Percentiles rank a stretch among this genome's conserved stretches.
Evolutionary conservation across 164 flowering plant genomes (phyloP).

Genomic region (Akebia trifoliata): DNA sequence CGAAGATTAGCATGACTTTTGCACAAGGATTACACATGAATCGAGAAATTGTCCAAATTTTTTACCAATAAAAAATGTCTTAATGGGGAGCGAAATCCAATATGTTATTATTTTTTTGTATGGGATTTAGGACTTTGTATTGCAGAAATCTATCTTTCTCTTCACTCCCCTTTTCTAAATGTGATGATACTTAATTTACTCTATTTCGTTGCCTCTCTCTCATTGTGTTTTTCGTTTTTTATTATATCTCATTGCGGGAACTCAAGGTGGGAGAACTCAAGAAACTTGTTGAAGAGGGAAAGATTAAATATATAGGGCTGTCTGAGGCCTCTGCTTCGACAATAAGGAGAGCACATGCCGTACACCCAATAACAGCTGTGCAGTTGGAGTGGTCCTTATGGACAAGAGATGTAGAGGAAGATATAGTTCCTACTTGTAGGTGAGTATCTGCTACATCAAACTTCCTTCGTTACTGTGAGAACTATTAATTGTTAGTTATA

Average conservation of each 20-base stretch:
- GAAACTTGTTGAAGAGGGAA: constrained; percentile 26
- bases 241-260: too few relatives aligned
- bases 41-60: too few relatives aligned
- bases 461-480: not conserved
- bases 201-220: not conserved
- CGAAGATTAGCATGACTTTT: too few relatives aligned
- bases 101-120: not conserved
- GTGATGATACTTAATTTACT: not conserved
- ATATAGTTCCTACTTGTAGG: constrained; percentile 28
- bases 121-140: too few relatives aligned
- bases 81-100: too few relatives aligned
- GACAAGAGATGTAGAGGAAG: constrained; percentile 23
- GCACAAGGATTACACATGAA: too few relatives aligned
- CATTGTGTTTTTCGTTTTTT: constrained; percentile 7
- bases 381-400: constrained; percentile 25
- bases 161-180: not conserved
- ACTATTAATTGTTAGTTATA: not conserved
- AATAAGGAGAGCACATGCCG: constrained; percentile 28
- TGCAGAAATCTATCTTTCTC: not conserved
- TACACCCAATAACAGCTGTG: constrained; percentile 26
- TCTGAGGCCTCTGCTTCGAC: constrained; percentile 26
- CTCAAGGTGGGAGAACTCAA: too few relatives aligned
- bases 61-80: too few relatives aligned
- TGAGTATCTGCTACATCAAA: not conserved
- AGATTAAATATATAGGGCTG: constrained; percentile 23